A percentile compares a stretch with the other conserved stretches of the same genome.
These are phyloP conservation scores for Exophiala lecanii-corni DNA, from an alignment of 2,329 filamentous ascomycete genomes.

Conservation along the genomic window DNA sequence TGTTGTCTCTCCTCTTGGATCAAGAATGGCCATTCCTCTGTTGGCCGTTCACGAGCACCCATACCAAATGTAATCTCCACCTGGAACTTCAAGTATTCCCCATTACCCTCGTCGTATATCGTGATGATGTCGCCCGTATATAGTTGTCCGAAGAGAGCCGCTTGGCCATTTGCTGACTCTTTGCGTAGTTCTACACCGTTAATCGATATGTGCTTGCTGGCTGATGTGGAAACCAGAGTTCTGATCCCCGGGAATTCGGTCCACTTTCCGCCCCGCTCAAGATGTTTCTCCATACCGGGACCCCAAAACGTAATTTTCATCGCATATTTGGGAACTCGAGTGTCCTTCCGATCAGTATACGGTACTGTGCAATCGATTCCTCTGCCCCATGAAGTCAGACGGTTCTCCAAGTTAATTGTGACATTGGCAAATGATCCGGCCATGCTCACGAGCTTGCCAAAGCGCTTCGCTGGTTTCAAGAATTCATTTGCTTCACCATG, in stretches of 20 bases:
- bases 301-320: conserved; percentile 74
- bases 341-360: conserved; percentile 60
- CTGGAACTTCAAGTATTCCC: conserved; percentile 38
- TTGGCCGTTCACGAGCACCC: conserved; percentile 39
- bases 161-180: conserved; percentile 48
- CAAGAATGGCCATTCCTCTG: conserved; percentile 37
- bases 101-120: conserved; percentile 55
- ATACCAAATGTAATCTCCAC: conserved; percentile 46
- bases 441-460: conserved; percentile 65
- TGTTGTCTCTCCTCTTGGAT: conserved; percentile 36
- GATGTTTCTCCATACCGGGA: conserved; percentile 58
- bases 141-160: conserved; percentile 59
- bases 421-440: conserved; percentile 61
- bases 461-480: conserved; percentile 36
- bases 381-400: conserved; percentile 74
- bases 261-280: conserved; percentile 54
- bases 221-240: conserved; percentile 73
- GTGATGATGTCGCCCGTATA: conserved; percentile 73
- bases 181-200: conserved; percentile 65
- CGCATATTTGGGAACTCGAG: conserved; percentile 73
- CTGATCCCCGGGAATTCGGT: conserved; percentile 53
- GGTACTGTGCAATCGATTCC: conserved; percentile 62
- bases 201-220: conserved; percentile 68
- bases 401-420: conserved; percentile 61
- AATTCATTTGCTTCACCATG: conserved; percentile 24